These are phyloP conservation scores for Podosphaera fusca DNA, from an alignment of 2,329 filamentous ascomycete species.

Conservation along the genomic window DNA sequence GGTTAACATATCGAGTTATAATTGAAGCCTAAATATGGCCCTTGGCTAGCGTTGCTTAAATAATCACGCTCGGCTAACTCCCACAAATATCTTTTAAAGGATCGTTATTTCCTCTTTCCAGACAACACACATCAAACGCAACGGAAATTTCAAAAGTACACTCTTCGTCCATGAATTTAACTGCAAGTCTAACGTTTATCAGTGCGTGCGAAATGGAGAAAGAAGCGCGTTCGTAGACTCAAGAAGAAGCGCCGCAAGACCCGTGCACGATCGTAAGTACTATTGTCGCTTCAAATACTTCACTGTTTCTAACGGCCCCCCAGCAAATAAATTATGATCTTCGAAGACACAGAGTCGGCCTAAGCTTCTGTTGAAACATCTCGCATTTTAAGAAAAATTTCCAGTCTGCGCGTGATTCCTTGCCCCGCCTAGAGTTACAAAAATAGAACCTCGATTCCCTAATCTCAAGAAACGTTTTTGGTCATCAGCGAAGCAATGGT, in stretches of 20 bases:
- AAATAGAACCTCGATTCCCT: too few relatives aligned
- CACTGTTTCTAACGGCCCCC: too few relatives aligned
- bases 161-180: background rate
- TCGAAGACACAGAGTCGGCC: too few relatives aligned
- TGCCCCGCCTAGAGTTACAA: too few relatives aligned
- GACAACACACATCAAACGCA: background rate
- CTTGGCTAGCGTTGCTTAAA: background rate
- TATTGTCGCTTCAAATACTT: background rate
- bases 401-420: too few relatives aligned
- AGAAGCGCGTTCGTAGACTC: conserved; percentile 97
- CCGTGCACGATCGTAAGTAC: conserved; percentile 76
- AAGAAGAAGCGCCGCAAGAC: conserved; percentile 99
- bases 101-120: background rate
- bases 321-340: too few relatives aligned
- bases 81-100: background rate
- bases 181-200: conserved; percentile 7
- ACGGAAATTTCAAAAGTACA: background rate
- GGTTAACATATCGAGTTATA: too few relatives aligned
- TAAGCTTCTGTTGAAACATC: too few relatives aligned
- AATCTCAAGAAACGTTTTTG: too few relatives aligned
- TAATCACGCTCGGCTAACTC: background rate
- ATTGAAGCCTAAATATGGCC: too few relatives aligned
- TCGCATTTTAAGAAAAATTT: too few relatives aligned
- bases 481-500: too few relatives aligned
- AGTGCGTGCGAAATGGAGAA: conserved; percentile 98